Evolutionary conservation across 176 grass and related monocot genomes (phyloP).

Genomic region (Sorghum bicolor): DNA sequence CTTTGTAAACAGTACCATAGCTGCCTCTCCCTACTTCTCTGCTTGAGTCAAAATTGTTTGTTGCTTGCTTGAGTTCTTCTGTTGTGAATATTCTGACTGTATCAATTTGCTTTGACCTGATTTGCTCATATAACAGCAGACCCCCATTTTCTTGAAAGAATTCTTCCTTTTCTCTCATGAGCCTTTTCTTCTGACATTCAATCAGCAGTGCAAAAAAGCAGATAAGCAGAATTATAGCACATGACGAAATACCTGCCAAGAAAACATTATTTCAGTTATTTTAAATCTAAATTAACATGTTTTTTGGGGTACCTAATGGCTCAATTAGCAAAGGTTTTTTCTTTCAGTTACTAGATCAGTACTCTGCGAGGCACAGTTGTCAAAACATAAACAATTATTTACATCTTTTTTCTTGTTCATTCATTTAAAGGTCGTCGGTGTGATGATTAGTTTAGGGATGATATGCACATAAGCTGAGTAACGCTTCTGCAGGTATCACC

Average conservation of each 20-base stretch:
- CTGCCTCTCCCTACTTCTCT: slow-evolving; percentile 31
- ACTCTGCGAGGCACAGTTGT: not conserved
- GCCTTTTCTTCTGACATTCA: slow-evolving; percentile 39
- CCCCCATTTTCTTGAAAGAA: slow-evolving; percentile 47
- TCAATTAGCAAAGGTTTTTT: not conserved
- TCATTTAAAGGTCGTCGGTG: not conserved
- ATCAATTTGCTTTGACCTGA: slow-evolving; percentile 45
- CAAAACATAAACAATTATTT: not conserved
- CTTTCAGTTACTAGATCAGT: not conserved
- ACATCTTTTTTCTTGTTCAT: not conserved
- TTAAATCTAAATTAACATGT: not conserved
- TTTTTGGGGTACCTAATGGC: not conserved
- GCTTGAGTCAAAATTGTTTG: slow-evolving; percentile 28
- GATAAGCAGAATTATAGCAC: slow-evolving; percentile 1
- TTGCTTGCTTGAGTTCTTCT: not conserved
- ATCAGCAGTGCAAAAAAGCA: slow-evolving; percentile 37
- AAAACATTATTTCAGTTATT: slow-evolving; percentile 6
- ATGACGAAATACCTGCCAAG: slow-evolving; percentile 36
- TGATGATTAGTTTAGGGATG: not conserved
- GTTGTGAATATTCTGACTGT: slow-evolving; percentile 40
- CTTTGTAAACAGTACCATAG: slow-evolving; percentile 31
- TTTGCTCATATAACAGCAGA: slow-evolving; percentile 37
- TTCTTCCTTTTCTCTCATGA: slow-evolving; percentile 32
- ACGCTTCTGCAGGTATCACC: not conserved
- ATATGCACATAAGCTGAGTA: not conserved